Evolutionary conservation across 768 basidiomycete genomes (phyloP).

Genomic region (Leccinum truebloodii): DNA sequence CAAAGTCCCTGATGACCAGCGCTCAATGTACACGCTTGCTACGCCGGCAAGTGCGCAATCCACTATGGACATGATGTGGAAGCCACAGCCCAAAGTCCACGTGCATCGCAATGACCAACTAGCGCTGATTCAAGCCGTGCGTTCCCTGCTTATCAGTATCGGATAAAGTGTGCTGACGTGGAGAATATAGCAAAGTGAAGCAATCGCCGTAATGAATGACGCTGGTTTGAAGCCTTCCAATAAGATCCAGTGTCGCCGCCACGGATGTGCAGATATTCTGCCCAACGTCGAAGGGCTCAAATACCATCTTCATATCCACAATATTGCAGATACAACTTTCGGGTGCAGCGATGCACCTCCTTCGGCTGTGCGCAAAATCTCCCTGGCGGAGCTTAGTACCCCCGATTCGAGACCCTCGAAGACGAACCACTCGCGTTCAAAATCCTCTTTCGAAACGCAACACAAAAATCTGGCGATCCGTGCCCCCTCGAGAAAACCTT

Average conservation of each 20-base stretch:
- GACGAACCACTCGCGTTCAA: conserved; percentile 22
- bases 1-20: conserved; percentile 24
- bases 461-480: background rate
- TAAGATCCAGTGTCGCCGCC: conserved; percentile 43
- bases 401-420: conserved; percentile 1
- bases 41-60: conserved; percentile 12
- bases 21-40: conserved; percentile 29
- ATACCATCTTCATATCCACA: conserved; percentile 58
- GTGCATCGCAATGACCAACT: conserved; percentile 38
- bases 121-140: conserved; percentile 42
- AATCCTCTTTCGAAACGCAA: conserved; percentile 10
- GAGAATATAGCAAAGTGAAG: conserved; percentile 24
- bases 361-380: background rate
- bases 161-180: conserved; percentile 2
- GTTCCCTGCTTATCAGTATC: conserved; percentile 21
- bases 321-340: conserved; percentile 40
- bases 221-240: conserved; percentile 33
- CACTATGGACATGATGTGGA: conserved; percentile 34
- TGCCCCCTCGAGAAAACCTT: conserved; percentile 17
- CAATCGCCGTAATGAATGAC: conserved; percentile 25
- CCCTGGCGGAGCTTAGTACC: conserved; percentile 1
- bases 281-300: conserved; percentile 45
- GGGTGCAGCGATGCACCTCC: background rate
- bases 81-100: conserved; percentile 33
- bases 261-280: conserved; percentile 47